Evolutionary conservation across 768 basidiomycete species (phyloP).

Genomic region (Rhodosporidiobolus odoratus): DNA sequence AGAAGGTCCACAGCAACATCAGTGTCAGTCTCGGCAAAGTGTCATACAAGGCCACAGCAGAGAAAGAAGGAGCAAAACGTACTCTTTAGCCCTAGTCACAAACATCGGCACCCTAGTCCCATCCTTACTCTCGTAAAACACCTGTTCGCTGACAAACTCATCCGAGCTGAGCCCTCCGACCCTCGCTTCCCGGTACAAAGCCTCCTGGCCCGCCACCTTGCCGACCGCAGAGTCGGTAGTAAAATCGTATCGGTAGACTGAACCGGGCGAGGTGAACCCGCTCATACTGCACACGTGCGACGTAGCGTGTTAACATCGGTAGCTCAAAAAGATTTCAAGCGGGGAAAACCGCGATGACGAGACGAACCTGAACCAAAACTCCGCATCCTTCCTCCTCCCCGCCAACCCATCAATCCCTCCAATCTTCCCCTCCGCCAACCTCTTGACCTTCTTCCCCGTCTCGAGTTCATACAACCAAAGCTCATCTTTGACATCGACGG

Average conservation of each 20-base stretch:
- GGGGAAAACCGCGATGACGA: not conserved
- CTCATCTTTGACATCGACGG: constrained; percentile 74
- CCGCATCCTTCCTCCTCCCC: constrained; percentile 53
- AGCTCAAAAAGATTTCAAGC: not conserved
- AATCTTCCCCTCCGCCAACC: constrained; percentile 62
- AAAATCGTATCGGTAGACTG: constrained; percentile 63
- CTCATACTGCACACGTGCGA: constrained; percentile 50
- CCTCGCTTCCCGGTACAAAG: constrained; percentile 56
- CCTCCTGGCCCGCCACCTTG: constrained; percentile 44
- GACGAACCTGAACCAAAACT: constrained; percentile 59
- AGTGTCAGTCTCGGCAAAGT: too few species aligned
- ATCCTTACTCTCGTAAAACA: constrained; percentile 74
- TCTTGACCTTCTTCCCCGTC: constrained; percentile 55
- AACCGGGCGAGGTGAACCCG: constrained; percentile 64
- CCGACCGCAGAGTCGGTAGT: not conserved
- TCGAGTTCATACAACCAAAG: constrained; percentile 62
- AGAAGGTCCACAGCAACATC: too few species aligned
- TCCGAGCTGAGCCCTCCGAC: constrained; percentile 60
- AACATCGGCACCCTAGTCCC: constrained; percentile 81
- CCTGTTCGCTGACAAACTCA: constrained; percentile 68
- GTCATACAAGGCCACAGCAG: not conserved
- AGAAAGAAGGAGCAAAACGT: not conserved
- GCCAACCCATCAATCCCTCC: constrained; percentile 58
- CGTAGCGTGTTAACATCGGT: constrained; percentile 44
- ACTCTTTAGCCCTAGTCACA: constrained; percentile 65